phyloP scores from a whole-genome alignment of 179 eudicot species.

The Camellia oleifera region DNA sequence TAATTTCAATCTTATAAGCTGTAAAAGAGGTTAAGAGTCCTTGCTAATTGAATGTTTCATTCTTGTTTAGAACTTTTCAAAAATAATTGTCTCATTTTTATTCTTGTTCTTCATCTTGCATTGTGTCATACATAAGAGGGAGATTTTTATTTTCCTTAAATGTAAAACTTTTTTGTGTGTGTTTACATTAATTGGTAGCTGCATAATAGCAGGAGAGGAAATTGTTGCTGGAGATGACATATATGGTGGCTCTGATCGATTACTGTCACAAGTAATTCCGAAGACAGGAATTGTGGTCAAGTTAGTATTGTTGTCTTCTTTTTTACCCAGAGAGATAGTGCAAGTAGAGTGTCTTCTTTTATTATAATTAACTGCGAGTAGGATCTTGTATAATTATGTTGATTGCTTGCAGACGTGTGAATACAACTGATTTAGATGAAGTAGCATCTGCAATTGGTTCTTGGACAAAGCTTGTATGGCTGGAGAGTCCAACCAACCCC shows the following conservation, averaged over 20 bases:
- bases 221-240: slow-evolving; percentile 96
- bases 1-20: background rate
- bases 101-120: background rate
- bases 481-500: slow-evolving; percentile 98
- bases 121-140: background rate
- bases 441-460: slow-evolving; percentile 88
- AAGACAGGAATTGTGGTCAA: slow-evolving; percentile 78
- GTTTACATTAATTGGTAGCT: background rate
- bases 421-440: slow-evolving; percentile 67
- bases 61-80: background rate
- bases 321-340: background rate
- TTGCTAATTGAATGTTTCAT: background rate
- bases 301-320: slow-evolving; percentile 44
- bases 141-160: background rate
- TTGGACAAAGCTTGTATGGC: slow-evolving; percentile 93
- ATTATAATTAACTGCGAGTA: background rate
- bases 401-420: slow-evolving; percentile 63
- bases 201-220: slow-evolving; percentile 65
- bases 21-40: background rate
- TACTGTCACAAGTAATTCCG: slow-evolving; percentile 76
- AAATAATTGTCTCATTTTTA: slow-evolving; percentile 9
- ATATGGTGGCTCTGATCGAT: slow-evolving; percentile 98
- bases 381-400: slow-evolving; percentile 13
- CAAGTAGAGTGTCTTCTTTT: background rate
- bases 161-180: background rate